Evolutionary conservation across 257 asterid species (phyloP).

Genomic region (Penstemon barbatus): DNA sequence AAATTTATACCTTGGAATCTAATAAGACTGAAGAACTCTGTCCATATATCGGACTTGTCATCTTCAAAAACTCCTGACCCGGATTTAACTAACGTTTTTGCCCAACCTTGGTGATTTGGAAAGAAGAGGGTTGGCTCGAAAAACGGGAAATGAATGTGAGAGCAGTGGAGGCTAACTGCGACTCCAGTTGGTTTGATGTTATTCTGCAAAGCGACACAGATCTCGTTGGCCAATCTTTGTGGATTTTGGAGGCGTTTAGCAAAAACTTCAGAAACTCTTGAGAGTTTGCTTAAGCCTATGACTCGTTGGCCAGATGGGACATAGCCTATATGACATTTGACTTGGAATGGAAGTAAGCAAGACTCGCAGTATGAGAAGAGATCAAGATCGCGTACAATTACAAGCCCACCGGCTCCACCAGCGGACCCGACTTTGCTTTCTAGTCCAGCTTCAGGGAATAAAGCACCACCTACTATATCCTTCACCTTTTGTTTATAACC

Average conservation of each 20-base stretch:
- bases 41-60: conserved; percentile 57
- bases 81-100: conserved; percentile 46
- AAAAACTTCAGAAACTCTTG: conserved; percentile 84
- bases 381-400: conserved; percentile 90
- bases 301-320: conserved; percentile 81
- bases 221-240: conserved; percentile 71
- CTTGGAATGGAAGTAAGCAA: conserved; percentile 93
- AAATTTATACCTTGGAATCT: conserved; percentile 52
- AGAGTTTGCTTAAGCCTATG: conserved; percentile 89
- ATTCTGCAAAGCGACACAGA: conserved; percentile 70
- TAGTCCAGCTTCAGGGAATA: conserved; percentile 86
- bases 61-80: conserved; percentile 80
- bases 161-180: conserved; percentile 78
- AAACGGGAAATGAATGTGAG: conserved; percentile 70
- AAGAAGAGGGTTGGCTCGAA: conserved; percentile 46
- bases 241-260: conserved; percentile 94
- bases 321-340: conserved; percentile 88
- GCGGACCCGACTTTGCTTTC: conserved; percentile 76
- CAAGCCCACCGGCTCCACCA: conserved; percentile 95
- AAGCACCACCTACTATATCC: conserved; percentile 78
- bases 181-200: conserved; percentile 85
- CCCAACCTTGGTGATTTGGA: conserved; percentile 59
- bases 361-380: conserved; percentile 89
- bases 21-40: conserved; percentile 72
- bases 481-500: conserved; percentile 78